Evolutionary conservation across 1,284 basidiomycete genomes (phyloP), one percentile per base, ranked within the genome.

Genomic region (Agroathelia rolfsii): DNA sequence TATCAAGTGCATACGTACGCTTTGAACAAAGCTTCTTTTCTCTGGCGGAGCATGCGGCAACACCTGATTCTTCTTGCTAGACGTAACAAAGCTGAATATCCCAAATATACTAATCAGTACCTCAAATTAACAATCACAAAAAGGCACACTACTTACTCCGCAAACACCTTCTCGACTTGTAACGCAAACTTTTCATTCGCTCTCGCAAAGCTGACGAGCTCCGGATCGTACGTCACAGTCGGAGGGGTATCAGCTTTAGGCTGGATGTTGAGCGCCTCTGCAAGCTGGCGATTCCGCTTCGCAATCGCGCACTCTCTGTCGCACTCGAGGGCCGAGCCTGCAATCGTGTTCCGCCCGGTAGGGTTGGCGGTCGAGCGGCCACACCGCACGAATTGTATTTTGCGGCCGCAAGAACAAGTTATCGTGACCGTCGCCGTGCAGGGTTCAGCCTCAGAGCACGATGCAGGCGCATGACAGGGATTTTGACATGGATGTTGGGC

Each of bases 261-360:
- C 31, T 55, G 74, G 48, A 95, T 90, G 0, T 88, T 88, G 5
- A 96, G 58, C 0, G 90, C 92, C 27, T 90, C 86, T 2, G 92
- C 90, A 6, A 96, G 59, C 19, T 76, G 62, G 0, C 80, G 83
- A 46, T 93, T 94, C 6, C 92, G 72, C 52, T 90, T 85, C 28
- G 80, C 83, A 19, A 87, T 64, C 14, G 62, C 62, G 46, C 90
- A 94, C 36, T 92, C 86, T 31, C 72, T 76, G 21, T 75, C 76
- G 47, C 89, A 95, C 42, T 82, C 82, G 11, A 80, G 64, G 21
- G 56, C 52, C 24, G 24, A 61, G 60, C n/a, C n/a, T 55, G 48
- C 35, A 59, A 55, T 21, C 55, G 50, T 15, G 52, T 49, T 28
- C 57, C 55, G 10, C 4, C 62, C 60, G 1, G 57, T 53, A 3